Conservation (phyloP, 345 rosid genomes). For the Syzygium jambos region DNA sequence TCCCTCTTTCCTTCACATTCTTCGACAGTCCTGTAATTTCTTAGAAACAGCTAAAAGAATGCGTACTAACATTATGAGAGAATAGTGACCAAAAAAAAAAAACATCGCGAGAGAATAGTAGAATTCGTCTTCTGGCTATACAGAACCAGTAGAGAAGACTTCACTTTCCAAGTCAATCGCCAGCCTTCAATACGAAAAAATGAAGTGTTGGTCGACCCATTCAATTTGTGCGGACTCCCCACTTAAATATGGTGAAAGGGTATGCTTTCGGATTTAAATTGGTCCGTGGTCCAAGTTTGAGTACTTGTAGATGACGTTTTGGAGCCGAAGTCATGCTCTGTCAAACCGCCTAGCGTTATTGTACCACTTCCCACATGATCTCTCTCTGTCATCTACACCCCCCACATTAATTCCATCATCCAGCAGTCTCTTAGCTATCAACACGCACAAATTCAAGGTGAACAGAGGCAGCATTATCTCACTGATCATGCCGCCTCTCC, state of each 20-base stretch:
- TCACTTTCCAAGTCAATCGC: not conserved
- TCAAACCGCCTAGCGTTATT: too few species aligned
- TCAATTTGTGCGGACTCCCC: not conserved
- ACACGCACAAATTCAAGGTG: not conserved
- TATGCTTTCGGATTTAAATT: too few species aligned
- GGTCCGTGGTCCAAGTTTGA: too few species aligned
- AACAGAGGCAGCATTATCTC: too few species aligned
- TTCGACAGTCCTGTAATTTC: not conserved
- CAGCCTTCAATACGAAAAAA: not conserved
- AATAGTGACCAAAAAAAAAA: too few species aligned
- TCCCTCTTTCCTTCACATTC: not conserved
- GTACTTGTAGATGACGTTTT: too few species aligned
- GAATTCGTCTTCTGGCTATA: not conserved
- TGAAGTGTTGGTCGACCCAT: not conserved
- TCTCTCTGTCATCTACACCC: not conserved
- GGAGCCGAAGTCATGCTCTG: too few species aligned
- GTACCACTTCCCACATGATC: too few species aligned
- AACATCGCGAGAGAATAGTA: not conserved
- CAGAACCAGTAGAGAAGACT: not conserved
- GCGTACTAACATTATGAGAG: accelerated
- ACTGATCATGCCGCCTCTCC: not conserved
- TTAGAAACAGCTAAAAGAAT: not conserved
- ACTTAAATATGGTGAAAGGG: not conserved
- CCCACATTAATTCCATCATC: not conserved
- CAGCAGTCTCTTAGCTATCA: not conserved